Evolutionary conservation across 768 basidiomycete genomes (phyloP), one percentile per base, ranked within the genome.

Genomic region (Heimioporus sp.): DNA sequence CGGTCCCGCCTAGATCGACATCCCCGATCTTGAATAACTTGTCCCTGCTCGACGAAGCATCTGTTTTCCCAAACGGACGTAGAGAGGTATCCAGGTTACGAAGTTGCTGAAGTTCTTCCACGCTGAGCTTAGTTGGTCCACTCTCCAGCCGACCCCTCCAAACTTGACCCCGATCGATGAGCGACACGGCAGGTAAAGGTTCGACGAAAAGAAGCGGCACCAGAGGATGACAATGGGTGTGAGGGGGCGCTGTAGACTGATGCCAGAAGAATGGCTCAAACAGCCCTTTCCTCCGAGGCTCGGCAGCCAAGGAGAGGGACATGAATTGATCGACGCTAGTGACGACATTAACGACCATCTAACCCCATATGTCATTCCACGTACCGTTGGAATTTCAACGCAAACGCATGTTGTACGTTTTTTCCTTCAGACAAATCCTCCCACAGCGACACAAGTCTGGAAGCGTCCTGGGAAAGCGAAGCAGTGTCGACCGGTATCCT

Each of bases 261-360:
- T 76, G 72, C 88, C 88, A 92, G 68, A 85, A 90, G 57, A 85
- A 81, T 0, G 88, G 87, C 56, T 90, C 87, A 50, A 88, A 91
- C 2, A 86, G 68, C 9, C 87, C 86, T 64, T 79, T 83, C n/a
- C 83, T 76, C 19, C 84, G 79, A 8, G 88, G 82, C 59, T 92
- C 90, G 15, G 85, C 81, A 36, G 86, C 81, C 32, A 90, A 66
- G 2, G 90, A 92, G 17, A 90, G 73, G 0, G 86, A 82, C 80
- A 85, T 86, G 60, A 90, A 91, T 54, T 88, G 86, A 21, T 88
- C 88, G 54, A 87, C 71, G 9, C 86, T 90, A 56, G 43, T 11
- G 46, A 48, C 3, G 19, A 13, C 43, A 55, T 55, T 38, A 61
- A 32, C 17, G 0, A 20, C 20, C 30, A 32, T 28, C 10, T 15